Evolutionary conservation across 331 rosid species (phyloP).

Genomic region (Malus hybrid): DNA sequence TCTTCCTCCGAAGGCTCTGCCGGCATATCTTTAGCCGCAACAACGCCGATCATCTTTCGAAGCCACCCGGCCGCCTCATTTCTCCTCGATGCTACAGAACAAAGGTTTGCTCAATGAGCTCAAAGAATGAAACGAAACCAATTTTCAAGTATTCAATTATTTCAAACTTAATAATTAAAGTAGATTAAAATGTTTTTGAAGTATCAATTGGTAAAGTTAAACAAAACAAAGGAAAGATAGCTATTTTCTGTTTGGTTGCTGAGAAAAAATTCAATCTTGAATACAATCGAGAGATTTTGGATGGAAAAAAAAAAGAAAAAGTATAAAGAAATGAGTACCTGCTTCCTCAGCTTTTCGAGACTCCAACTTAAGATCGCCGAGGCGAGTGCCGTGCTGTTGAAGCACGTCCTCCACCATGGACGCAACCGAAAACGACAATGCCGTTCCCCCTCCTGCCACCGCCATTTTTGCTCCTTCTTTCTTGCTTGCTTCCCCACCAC

Average conservation of each 20-base stretch:
- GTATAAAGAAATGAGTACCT: conserved; percentile 33
- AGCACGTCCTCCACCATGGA: conserved; percentile 90
- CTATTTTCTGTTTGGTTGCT: background rate
- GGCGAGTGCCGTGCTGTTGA: conserved; percentile 69
- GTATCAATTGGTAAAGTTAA: background rate
- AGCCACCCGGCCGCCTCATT: conserved; percentile 96
- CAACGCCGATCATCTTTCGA: conserved; percentile 87
- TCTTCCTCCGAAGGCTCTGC: conserved; percentile 98
- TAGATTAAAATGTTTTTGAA: too few relatives aligned
- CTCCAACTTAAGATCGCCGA: conserved; percentile 70
- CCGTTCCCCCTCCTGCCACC: conserved; percentile 37
- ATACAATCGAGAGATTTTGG: background rate
- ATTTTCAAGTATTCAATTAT: background rate
- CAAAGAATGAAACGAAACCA: background rate
- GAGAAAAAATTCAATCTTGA: background rate
- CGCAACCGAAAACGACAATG: conserved; percentile 69
- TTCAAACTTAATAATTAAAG: background rate
- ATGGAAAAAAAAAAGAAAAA: background rate
- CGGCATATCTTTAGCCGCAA: conserved; percentile 88
- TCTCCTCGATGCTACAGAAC: conserved; percentile 68
- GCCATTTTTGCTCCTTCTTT: background rate
- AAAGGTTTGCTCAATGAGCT: background rate
- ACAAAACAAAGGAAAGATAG: background rate
- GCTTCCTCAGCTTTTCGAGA: conserved; percentile 83
- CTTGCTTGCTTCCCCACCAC: conserved; percentile 2